Evolutionary conservation across 805 yeast genomes (phyloP), one percentile per base, ranked within the genome.

Genomic region (Wickerhamiella kazuoi): DNA sequence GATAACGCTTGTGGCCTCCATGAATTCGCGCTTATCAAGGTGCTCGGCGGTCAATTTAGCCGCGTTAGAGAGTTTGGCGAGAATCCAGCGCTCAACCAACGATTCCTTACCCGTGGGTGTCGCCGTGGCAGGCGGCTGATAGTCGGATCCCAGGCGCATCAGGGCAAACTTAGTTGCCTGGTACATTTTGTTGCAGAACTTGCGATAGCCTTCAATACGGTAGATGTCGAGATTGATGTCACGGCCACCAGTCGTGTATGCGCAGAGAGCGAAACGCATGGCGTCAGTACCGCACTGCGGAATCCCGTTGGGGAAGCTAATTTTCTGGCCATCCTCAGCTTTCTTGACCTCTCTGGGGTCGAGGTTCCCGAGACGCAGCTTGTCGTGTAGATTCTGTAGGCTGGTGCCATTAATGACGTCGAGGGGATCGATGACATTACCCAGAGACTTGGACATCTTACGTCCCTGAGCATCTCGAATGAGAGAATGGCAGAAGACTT

Each of bases 201-300:
- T 90, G 65, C 98, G 76, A 76, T 90, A 90, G 55, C 97, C 98
- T 60, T 90, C 97, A 50, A 90, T 95, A 65, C 97, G 79, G 59
- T 83, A 67, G 51, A 90, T 84, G 59, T 90, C 96, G 59, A 90
- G 70, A 66, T 90, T 90, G 60, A 90, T 90, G 56, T 90, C 98
- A 65, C 97, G 77, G 52, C 96, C 97, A 65, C 98, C 98, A 36
- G 97, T 87, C 39, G 94, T 79, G 69, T 87, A 90, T 39, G 96
- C 95, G 72, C 97, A 90, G 49, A 87, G 72, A 30, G 98, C 97
- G 59, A 90, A 90, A 67, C 98, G 77, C 65, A 90, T 67, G 34
- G 98, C 98, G 63, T 90, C 98, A 37, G 97, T 86, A 68, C 98
- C 98, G 72, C 98, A 90, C 67, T 90, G 94, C 41, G 97, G 96